These are phyloP conservation scores for Amesomyces nigricolor DNA, from an alignment of 2,329 filamentous ascomycete genomes.

Conservation along the genomic window DNA sequence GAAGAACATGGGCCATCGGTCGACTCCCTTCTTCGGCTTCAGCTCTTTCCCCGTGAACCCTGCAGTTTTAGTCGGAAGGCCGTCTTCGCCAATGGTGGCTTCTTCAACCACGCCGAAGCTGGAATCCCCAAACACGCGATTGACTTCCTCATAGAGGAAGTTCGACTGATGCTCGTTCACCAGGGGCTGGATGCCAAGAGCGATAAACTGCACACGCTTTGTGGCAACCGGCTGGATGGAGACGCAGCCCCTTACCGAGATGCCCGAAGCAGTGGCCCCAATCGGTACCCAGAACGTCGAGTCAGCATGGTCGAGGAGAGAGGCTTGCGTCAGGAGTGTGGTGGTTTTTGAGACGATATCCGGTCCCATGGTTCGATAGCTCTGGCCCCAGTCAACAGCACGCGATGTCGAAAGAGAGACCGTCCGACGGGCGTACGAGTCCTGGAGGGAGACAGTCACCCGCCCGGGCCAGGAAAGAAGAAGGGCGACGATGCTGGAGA, in stretches of 20 bases:
- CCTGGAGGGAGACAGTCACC: constrained; percentile 54
- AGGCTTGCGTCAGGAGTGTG: constrained; percentile 60
- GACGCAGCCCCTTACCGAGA: constrained; percentile 65
- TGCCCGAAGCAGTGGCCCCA: constrained; percentile 55
- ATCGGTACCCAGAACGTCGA: constrained; percentile 62
- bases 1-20: constrained; percentile 86
- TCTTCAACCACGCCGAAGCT: constrained; percentile 64
- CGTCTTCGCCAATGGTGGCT: constrained; percentile 33
- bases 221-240: constrained; percentile 65
- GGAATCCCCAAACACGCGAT: constrained; percentile 69
- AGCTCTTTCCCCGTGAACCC: constrained; percentile 47
- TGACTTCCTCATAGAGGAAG: constrained; percentile 70
- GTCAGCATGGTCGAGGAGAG: constrained; percentile 50
- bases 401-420: constrained; percentile 33
- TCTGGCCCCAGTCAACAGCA: not conserved
- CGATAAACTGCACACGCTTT: constrained; percentile 73
- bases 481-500: constrained; percentile 53
- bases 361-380: constrained; percentile 14
- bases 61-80: constrained; percentile 37
- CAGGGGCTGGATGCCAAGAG: constrained; percentile 66
- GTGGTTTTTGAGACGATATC: constrained; percentile 32
- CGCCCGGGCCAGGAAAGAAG: constrained; percentile 62
- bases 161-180: constrained; percentile 51
- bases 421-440: constrained; percentile 38
- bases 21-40: constrained; percentile 59